These are phyloP conservation scores for Aspergillus novoparasiticus DNA, from an alignment of 2,329 filamentous ascomycete species.

Conservation along the genomic window DNA sequence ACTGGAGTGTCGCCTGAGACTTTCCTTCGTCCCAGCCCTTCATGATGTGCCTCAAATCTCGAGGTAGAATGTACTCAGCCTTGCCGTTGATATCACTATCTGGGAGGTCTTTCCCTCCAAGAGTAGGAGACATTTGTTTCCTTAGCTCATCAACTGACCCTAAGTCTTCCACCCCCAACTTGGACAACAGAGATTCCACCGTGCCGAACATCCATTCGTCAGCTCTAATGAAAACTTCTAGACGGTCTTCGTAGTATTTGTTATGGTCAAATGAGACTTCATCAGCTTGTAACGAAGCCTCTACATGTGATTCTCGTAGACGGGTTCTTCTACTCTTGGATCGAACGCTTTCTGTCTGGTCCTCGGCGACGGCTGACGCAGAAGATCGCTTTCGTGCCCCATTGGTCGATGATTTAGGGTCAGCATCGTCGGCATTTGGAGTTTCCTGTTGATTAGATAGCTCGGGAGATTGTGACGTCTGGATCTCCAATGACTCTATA, in stretches of 20 bases:
- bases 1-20: conserved; percentile 47
- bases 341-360: conserved; percentile 58
- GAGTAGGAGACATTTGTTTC: conserved; percentile 26
- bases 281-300: conserved; percentile 48
- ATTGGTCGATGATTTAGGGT: conserved; percentile 39
- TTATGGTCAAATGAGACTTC: conserved; percentile 54
- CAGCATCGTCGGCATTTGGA: conserved; percentile 29
- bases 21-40: conserved; percentile 50
- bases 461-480: conserved; percentile 28
- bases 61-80: conserved; percentile 34
- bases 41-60: conserved; percentile 48
- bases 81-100: conserved; percentile 22
- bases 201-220: conserved; percentile 62
- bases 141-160: conserved; percentile 45
- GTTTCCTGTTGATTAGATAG: conserved; percentile 24
- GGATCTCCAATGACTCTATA: conserved; percentile 39
- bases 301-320: conserved; percentile 59
- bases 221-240: conserved; percentile 56
- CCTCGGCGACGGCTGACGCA: conserved; percentile 61
- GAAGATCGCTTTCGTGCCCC: conserved; percentile 62
- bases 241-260: conserved; percentile 58
- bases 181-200: conserved; percentile 54
- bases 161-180: conserved; percentile 51
- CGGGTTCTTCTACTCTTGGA: conserved; percentile 63
- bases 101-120: conserved; percentile 19